phyloP scores from a whole-genome alignment of 331 rosid genomes.

The Rhamnella rubrinervis region DNA sequence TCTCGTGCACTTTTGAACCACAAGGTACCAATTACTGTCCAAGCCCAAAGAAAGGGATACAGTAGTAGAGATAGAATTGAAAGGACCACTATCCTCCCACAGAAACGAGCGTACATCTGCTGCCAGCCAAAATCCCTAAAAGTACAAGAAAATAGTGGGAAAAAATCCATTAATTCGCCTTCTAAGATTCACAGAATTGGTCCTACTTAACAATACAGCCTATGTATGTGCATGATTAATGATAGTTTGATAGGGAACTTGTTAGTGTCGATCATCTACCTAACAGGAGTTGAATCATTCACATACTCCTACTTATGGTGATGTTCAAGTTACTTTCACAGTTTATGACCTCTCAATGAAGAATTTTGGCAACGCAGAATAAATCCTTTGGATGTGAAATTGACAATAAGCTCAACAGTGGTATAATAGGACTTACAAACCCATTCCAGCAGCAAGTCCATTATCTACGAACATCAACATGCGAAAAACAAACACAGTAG shows the following conservation, averaged over 20 bases:
- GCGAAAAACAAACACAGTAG: slow-evolving; percentile 73
- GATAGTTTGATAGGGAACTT: too few species aligned
- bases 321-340: not conserved
- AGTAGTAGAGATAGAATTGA: slow-evolving; percentile 65
- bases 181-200: not conserved
- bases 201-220: too few species aligned
- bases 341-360: not conserved
- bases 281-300: too few species aligned
- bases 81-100: slow-evolving; percentile 77
- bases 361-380: not conserved
- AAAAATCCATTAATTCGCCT: slow-evolving; percentile 4
- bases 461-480: slow-evolving; percentile 86
- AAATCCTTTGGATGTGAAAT: not conserved
- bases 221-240: too few species aligned
- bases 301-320: not conserved
- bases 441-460: slow-evolving; percentile 91
- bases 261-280: too few species aligned
- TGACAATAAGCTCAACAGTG: slow-evolving; percentile 20
- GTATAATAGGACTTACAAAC: slow-evolving; percentile 69
- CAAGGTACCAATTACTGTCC: slow-evolving; percentile 76
- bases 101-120: slow-evolving; percentile 79
- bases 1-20: slow-evolving; percentile 64
- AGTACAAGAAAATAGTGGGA: slow-evolving; percentile 18
- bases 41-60: slow-evolving; percentile 90
- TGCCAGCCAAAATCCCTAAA: slow-evolving; percentile 86